These are phyloP conservation scores for Beauveria varroae DNA, from an alignment of 2,329 filamentous ascomycete species.

Conservation along the genomic window DNA sequence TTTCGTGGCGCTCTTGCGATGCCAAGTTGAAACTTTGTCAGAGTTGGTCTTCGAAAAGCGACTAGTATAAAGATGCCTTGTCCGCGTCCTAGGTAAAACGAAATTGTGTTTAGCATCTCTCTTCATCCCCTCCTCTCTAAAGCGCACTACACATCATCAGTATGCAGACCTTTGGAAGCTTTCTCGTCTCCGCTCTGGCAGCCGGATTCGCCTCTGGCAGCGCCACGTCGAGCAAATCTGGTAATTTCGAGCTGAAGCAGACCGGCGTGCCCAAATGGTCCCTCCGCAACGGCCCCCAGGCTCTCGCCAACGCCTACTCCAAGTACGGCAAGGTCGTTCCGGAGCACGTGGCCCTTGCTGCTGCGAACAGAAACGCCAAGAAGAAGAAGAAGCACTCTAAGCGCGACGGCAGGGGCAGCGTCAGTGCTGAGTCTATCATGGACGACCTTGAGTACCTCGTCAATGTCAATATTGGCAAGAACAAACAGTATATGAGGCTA, in stretches of 20 bases:
- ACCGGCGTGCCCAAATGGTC: constrained; percentile 15
- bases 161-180: constrained; percentile 11
- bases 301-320: constrained; percentile 27
- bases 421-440: neutral
- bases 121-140: neutral
- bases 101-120: neutral
- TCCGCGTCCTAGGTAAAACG: neutral
- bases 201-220: constrained; percentile 12
- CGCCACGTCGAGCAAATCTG: constrained; percentile 4
- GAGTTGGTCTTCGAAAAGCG: neutral
- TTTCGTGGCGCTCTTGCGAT: constrained; percentile 6
- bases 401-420: constrained; percentile 2
- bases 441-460: constrained; percentile 14
- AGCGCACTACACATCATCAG: neutral
- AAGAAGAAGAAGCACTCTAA: neutral
- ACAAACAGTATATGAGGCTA: constrained; percentile 28
- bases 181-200: constrained; percentile 9
- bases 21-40: neutral
- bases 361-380: constrained; percentile 26
- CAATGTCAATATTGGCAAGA: constrained; percentile 18
- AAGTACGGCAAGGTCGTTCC: constrained; percentile 36
- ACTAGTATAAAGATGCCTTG: constrained; percentile 5
- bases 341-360: constrained; percentile 42
- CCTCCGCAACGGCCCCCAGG: constrained; percentile 21
- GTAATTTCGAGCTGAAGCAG: constrained; percentile 6